These are phyloP conservation scores for Hyaloperonospora arabidopsidis DNA, from an alignment of 352 stramenopile genomes.

Conservation along the genomic window DNA sequence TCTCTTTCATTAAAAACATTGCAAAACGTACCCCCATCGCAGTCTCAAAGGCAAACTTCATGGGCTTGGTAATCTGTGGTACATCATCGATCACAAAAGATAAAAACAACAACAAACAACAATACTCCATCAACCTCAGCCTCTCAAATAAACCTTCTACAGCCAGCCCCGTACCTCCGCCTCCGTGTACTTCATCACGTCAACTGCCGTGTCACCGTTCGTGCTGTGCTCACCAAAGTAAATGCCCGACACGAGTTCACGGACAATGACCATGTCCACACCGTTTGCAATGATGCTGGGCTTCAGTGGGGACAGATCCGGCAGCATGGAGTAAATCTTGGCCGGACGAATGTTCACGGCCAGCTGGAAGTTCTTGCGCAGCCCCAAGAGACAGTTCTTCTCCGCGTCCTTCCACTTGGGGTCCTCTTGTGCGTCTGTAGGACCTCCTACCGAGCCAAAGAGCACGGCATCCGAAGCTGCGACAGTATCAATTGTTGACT, in stretches of 20 bases:
- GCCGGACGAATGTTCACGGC: slow-evolving; percentile 97
- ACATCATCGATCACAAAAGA: background rate
- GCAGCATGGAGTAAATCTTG: slow-evolving; percentile 96
- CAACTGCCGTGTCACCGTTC: slow-evolving; percentile 56
- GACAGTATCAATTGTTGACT: slow-evolving; percentile 91
- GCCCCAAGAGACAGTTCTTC: slow-evolving; percentile 95
- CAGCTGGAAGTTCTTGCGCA: slow-evolving; percentile 96
- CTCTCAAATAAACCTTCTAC: background rate
- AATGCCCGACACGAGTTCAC: slow-evolving; percentile 97
- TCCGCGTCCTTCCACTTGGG: slow-evolving; percentile 87
- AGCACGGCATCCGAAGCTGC: slow-evolving; percentile 87
- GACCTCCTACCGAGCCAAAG: slow-evolving; percentile 95
- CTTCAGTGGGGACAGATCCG: slow-evolving; percentile 96
- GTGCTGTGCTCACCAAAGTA: slow-evolving; percentile 94
- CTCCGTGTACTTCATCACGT: slow-evolving; percentile 98
- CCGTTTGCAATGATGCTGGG: slow-evolving; percentile 91
- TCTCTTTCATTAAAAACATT: background rate
- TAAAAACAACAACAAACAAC: background rate
- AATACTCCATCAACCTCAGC: too few relatives aligned
- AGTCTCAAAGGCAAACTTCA: slow-evolving; percentile 84
- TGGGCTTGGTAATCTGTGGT: slow-evolving; percentile 55
- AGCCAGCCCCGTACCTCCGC: slow-evolving; percentile 51
- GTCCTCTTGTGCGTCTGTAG: slow-evolving; percentile 84
- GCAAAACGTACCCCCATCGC: slow-evolving; percentile 50
- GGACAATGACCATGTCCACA: slow-evolving; percentile 98